Base-by-base conservation (phyloP, 169 alveolate genomes). In the Perkinsus olseni region DNA sequence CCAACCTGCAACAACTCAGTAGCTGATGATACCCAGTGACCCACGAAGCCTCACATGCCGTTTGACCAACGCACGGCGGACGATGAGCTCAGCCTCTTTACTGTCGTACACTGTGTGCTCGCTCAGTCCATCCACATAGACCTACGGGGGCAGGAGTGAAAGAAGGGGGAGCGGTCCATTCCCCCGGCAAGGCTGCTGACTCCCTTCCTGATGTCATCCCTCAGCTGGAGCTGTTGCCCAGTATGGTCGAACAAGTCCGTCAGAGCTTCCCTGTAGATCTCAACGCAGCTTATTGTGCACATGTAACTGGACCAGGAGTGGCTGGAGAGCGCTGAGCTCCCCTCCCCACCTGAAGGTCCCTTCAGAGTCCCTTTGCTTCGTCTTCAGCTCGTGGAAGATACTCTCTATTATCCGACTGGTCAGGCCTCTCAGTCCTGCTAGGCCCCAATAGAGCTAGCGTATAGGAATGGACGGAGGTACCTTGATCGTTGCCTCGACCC, bases 191-290 rank as follows among this genome's bases (percentile, higher is more conserved):
- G 8, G 82, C 36, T 6, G 82, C 13, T 24, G 37, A 62, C 97
- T 0, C 98, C 98, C 74, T 94, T 96, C 92, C 96, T 96, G 20
- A 94, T 92, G 91, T 95, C 96, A 94, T 96, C 97, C 93, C 98
- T 95, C 24, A 96, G 93, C 50, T 95, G 93, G 39, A 97, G 95
- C 93, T 94, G 96, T 37, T 95, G 94, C 82, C 93, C 93, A 74
- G 94, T 94, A 8, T 97, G 94, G 74, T 94, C 94, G 38, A 96
- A 93, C 38, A 97, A 92, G 94, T 97, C 99, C 93, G 96, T 96
- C 31, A 97, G 96, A 51, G 96, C 95, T 93, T 97, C 99, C 93
- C 97, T 97, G 91, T 97, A 97, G 36, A 97, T 97, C 95, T 97
- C 98, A 17, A 96, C 93, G 93, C 96, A 97, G 39, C 96, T 62